phyloP scores from a whole-genome alignment of 2,329 filamentous ascomycete species.

The Pleochaeta shiraiana region DNA sequence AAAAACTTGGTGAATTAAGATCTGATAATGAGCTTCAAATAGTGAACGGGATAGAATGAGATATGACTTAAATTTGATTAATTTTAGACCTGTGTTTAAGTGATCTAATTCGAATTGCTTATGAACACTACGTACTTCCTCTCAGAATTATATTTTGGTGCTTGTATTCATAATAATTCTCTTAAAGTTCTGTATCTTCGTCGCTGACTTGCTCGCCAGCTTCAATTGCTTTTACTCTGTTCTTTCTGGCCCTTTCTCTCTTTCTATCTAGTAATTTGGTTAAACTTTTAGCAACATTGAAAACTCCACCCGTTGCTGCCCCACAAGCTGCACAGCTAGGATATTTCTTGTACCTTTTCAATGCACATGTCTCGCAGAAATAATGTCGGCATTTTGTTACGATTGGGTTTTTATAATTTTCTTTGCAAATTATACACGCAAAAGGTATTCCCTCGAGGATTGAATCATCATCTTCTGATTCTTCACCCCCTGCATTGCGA shows the following conservation, averaged over 20 bases:
- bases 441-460: slow-evolving; percentile 18
- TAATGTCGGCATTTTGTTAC: slow-evolving; percentile 88
- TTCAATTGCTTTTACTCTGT: slow-evolving; percentile 28
- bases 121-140: too few relatives aligned
- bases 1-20: too few relatives aligned
- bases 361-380: slow-evolving; percentile 79
- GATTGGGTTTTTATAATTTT: slow-evolving; percentile 38
- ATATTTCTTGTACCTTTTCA: slow-evolving; percentile 69
- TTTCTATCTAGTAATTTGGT: slow-evolving; percentile 53
- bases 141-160: too few relatives aligned
- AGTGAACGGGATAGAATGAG: too few relatives aligned
- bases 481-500: slow-evolving; percentile 20
- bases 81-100: too few relatives aligned
- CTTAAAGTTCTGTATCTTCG: slow-evolving; percentile 22
- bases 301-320: slow-evolving; percentile 67
- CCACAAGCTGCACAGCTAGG: slow-evolving; percentile 75
- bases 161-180: too few relatives aligned
- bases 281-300: slow-evolving; percentile 69
- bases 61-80: too few relatives aligned
- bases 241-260: slow-evolving; percentile 31
- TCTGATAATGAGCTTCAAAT: too few relatives aligned
- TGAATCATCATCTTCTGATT: slow-evolving; percentile 23
- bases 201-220: slow-evolving; percentile 28
- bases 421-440: slow-evolving; percentile 18
- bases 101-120: too few relatives aligned